phyloP scores from a whole-genome alignment of 495 filamentous ascomycete genomes.

The Podospora didyma region DNA sequence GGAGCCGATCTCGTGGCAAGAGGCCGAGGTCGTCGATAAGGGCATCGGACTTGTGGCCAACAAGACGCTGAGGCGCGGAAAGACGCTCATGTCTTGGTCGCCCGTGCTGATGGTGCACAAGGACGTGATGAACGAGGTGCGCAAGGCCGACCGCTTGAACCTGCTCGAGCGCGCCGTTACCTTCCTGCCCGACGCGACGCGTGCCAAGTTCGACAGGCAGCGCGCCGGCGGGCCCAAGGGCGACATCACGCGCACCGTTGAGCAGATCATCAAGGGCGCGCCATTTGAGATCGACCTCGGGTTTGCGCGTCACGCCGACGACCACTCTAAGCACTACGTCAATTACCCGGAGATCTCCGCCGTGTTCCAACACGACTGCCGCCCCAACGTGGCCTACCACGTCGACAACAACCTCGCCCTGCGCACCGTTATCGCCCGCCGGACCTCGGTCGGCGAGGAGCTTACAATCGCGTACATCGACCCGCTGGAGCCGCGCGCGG shows the following conservation, averaged over 20 bases:
- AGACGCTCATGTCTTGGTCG: conserved; percentile 19
- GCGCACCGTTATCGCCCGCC: conserved; percentile 25
- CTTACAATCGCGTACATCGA: conserved; percentile 31
- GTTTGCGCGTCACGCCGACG: not conserved
- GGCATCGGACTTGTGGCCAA: conserved; percentile 25
- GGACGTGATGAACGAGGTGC: conserved; percentile 23
- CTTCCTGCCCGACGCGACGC: conserved; percentile 26
- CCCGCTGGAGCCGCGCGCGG: conserved; percentile 15
- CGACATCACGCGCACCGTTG: conserved; percentile 12
- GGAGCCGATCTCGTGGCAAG: conserved; percentile 5
- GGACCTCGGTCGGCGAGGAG: conserved; percentile 27
- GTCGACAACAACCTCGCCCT: conserved; percentile 23
- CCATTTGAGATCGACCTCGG: conserved; percentile 31
- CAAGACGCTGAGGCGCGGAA: conserved; percentile 21
- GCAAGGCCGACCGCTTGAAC: conserved; percentile 17
- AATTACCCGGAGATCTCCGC: conserved; percentile 30
- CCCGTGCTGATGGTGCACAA: conserved; percentile 32
- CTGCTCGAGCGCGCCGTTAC: conserved; percentile 28
- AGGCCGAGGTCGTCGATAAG: conserved; percentile 21
- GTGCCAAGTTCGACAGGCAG: conserved; percentile 18
- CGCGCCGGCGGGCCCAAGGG: conserved; percentile 5
- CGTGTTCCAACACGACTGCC: conserved; percentile 29
- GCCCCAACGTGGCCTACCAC: conserved; percentile 32
- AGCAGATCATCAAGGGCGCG: conserved; percentile 23
- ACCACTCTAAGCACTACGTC: conserved; percentile 24